Percentiles rank a stretch among this genome's conserved stretches.
These are phyloP conservation scores for Thalassiosira livingstoniorum DNA, from an alignment of 352 stramenopile species.

Conservation along the genomic window DNA sequence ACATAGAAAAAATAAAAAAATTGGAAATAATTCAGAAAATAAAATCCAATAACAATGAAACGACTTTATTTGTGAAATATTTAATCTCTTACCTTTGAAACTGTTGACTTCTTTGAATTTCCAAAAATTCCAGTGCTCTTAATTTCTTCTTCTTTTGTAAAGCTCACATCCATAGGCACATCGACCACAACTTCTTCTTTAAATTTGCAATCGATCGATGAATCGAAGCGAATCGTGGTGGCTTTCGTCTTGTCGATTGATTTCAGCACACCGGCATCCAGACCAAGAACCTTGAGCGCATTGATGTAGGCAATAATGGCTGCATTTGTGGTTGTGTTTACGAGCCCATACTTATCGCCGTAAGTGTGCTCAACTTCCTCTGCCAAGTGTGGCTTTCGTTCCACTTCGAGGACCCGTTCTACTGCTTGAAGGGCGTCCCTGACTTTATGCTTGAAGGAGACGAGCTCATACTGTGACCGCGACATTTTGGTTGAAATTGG, in stretches of 20 bases:
- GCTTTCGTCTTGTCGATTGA: constrained; percentile 52
- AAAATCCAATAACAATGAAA: background rate
- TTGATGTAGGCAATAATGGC: constrained; percentile 69
- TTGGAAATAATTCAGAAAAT: background rate
- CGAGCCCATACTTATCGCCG: constrained; percentile 75
- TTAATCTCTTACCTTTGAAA: constrained; percentile 26
- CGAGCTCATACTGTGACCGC: no score
- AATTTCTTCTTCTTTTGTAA: constrained; percentile 26
- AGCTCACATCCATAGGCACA: constrained; percentile 45
- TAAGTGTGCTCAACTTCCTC: constrained; percentile 77
- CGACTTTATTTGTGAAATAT: no score
- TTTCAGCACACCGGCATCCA: constrained; percentile 55
- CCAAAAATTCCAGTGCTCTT: constrained; percentile 59
- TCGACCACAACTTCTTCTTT: constrained; percentile 71
- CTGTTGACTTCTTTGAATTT: constrained; percentile 19
- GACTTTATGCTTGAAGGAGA: constrained; percentile 60
- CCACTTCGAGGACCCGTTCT: constrained; percentile 55
- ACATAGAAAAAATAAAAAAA: background rate
- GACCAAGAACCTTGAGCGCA: constrained; percentile 66
- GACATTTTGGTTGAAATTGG: no score
- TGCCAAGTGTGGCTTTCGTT: constrained; percentile 59
- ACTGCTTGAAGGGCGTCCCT: constrained; percentile 61
- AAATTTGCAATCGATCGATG: constrained; percentile 59
- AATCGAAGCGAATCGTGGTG: constrained; percentile 73
- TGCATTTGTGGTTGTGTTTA: constrained; percentile 72